These are phyloP conservation scores for Paramarasmius palmivorus DNA, from an alignment of 1,284 basidiomycete species.

Conservation along the genomic window DNA sequence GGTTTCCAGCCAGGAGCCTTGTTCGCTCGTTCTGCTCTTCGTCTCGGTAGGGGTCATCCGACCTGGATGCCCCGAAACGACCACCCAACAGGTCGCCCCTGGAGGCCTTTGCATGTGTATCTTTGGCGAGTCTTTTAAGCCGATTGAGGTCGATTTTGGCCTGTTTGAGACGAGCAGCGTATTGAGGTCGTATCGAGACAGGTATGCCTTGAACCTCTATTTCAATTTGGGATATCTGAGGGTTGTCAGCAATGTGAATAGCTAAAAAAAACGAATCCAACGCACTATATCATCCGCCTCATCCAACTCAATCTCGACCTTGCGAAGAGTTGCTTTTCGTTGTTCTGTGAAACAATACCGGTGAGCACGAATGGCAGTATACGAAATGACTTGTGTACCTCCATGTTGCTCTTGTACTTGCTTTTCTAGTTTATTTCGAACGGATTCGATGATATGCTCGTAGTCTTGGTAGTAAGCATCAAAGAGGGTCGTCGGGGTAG, in stretches of 20 bases:
- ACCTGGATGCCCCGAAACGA: conserved; percentile 33
- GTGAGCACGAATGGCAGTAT: background rate
- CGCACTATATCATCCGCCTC: conserved; percentile 93
- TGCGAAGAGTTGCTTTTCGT: conserved; percentile 78
- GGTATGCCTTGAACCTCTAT: conserved; percentile 94
- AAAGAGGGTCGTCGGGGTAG: conserved; percentile 67
- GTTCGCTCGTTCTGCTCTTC: conserved; percentile 56
- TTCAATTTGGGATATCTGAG: conserved; percentile 93
- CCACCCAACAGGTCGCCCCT: conserved; percentile 54
- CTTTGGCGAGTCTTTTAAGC: conserved; percentile 76
- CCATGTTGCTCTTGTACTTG: conserved; percentile 54
- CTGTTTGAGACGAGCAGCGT: conserved; percentile 65
- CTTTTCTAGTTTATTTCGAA: conserved; percentile 67
- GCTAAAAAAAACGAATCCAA: too few species aligned
- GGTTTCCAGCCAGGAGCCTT: conserved; percentile 70
- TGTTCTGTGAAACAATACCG: conserved; percentile 55
- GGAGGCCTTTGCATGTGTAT: conserved; percentile 53
- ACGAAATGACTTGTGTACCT: conserved; percentile 38
- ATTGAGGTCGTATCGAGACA: conserved; percentile 72
- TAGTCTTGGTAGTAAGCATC: conserved; percentile 77
- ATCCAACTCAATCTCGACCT: conserved; percentile 89
- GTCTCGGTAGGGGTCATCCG: conserved; percentile 74
- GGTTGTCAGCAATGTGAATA: too few species aligned
- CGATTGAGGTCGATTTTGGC: conserved; percentile 70
- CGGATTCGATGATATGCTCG: conserved; percentile 55